phyloP scores from a whole-genome alignment of 2,329 filamentous ascomycete species.

The Microdochium trichocladiopsis region DNA sequence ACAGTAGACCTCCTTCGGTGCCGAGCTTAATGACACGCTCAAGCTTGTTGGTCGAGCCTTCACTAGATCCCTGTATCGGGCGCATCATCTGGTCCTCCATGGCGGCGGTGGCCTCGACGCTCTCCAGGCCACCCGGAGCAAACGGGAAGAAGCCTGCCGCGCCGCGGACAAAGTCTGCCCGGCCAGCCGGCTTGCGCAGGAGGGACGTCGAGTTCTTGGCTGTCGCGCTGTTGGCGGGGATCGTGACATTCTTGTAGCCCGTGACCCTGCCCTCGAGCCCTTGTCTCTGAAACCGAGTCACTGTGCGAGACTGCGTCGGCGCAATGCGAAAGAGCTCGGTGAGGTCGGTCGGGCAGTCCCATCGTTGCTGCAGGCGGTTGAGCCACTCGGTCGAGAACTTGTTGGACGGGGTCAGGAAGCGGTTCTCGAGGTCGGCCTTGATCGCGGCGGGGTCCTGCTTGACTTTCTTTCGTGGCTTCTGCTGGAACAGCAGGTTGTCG shows the following conservation, averaged over 20 bases:
- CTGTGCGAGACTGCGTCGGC: conserved; percentile 87
- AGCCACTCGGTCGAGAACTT: conserved; percentile 82
- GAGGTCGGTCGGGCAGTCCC: conserved; percentile 77
- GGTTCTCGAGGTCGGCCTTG: conserved; percentile 64
- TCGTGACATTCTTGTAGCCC: conserved; percentile 88
- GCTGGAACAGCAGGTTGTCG: conserved; percentile 50
- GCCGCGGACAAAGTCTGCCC: conserved; percentile 87
- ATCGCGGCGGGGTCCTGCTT: conserved; percentile 53
- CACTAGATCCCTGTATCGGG: conserved; percentile 31
- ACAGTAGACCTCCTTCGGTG: conserved; percentile 68
- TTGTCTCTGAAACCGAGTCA: conserved; percentile 85
- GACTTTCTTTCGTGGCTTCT: conserved; percentile 30
- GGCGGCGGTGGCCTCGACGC: conserved; percentile 77
- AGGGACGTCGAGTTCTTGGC: conserved; percentile 94
- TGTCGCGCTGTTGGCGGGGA: conserved; percentile 80
- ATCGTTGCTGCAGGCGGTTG: conserved; percentile 79
- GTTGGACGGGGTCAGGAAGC: conserved; percentile 72
- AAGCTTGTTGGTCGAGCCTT: conserved; percentile 49
- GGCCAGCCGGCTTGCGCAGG: conserved; percentile 74
- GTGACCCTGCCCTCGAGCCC: conserved; percentile 89
- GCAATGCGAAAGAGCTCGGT: conserved; percentile 81
- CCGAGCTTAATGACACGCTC: conserved; percentile 82
- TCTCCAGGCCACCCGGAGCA: conserved; percentile 81
- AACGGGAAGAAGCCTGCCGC: conserved; percentile 93
- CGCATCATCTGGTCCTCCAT: conserved; percentile 69